These are phyloP conservation scores for Podaxis sp. DNA, from an alignment of 768 basidiomycete species.

Conservation along the genomic window DNA sequence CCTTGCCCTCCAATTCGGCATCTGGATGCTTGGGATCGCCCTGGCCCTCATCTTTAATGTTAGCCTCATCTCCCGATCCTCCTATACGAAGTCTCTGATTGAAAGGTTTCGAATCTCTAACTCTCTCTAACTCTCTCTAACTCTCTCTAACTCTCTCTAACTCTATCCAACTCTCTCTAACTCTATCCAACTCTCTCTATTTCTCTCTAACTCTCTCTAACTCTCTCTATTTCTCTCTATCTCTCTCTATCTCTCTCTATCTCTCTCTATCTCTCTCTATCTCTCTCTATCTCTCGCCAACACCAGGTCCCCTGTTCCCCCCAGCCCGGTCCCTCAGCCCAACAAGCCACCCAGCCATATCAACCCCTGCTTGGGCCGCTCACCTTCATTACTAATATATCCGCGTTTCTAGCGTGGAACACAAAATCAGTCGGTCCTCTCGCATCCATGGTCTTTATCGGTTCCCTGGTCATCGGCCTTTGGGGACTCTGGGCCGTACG, in stretches of 20 bases:
- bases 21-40: conserved; percentile 53
- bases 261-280: neutral
- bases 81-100: conserved; percentile 1
- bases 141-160: neutral
- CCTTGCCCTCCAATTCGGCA: conserved; percentile 61
- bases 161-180: no score
- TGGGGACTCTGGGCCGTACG: conserved; percentile 74
- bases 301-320: conserved; percentile 43
- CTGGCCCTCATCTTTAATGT: conserved; percentile 59
- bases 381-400: conserved; percentile 45
- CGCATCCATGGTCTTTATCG: conserved; percentile 43
- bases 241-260: neutral
- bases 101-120: neutral
- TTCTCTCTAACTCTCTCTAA: no score
- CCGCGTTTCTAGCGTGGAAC: conserved; percentile 66
- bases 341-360: conserved; percentile 18
- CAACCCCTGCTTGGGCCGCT: conserved; percentile 68
- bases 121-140: neutral
- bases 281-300: neutral
- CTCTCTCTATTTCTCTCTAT: neutral
- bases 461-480: conserved; percentile 47
- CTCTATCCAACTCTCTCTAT: no score
- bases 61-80: conserved; percentile 16
- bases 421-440: conserved; percentile 53
- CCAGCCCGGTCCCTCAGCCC: conserved; percentile 25